Evolutionary conservation across 176 grass and related monocot species (phyloP).

Genomic region (Rhynchospora tenuis): DNA sequence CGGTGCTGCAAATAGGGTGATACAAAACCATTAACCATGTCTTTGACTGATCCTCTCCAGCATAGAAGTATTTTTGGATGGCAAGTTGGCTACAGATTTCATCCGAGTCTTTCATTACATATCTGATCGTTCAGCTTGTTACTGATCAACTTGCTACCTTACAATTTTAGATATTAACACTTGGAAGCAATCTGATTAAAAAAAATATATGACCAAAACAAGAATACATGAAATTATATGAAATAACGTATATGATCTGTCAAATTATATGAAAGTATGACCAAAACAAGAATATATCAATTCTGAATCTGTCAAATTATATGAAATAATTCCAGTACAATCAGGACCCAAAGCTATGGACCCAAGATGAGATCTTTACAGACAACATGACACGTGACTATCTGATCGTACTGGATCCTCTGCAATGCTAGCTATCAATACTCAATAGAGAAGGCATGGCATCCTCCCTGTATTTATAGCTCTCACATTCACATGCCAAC

Average conservation of each 20-base stretch:
- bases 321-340: neutral
- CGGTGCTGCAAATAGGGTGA: neutral
- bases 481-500: too few relatives aligned
- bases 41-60: neutral
- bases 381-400: slow-evolving; percentile 6
- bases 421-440: too few relatives aligned
- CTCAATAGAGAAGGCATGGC: too few relatives aligned
- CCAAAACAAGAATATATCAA: neutral
- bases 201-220: too few relatives aligned
- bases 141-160: too few relatives aligned
- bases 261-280: too few relatives aligned
- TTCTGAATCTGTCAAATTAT: neutral
- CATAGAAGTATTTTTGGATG: neutral
- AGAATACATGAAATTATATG: too few relatives aligned
- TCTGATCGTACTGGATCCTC: slow-evolving; percentile 1
- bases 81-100: too few relatives aligned
- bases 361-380: neutral
- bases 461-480: too few relatives aligned
- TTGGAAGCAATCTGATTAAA: neutral
- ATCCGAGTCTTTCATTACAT: neutral
- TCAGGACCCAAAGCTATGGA: neutral
- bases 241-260: too few relatives aligned
- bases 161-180: neutral
- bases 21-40: neutral
- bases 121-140: neutral